Evolutionary conservation across 495 filamentous ascomycete species (phyloP).

Genomic region (Pseudomonodictys pantanalensis): DNA sequence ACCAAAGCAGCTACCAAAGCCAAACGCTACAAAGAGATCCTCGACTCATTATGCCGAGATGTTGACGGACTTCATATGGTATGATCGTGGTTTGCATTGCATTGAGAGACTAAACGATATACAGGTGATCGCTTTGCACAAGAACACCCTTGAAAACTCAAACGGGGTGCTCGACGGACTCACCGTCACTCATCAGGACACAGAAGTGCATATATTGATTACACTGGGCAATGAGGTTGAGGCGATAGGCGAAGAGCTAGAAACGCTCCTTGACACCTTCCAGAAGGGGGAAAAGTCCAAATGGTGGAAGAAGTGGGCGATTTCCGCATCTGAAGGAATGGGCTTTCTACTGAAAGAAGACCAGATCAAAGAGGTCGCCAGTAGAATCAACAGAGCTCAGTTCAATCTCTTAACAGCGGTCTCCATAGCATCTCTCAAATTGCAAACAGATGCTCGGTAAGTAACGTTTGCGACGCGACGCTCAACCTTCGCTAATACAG

Average conservation of each 20-base stretch:
- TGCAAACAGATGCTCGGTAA: not conserved
- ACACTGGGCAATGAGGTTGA: not conserved
- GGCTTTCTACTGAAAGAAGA: not conserved
- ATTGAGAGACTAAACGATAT: not conserved
- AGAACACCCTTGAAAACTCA: not conserved
- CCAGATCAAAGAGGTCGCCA: not conserved
- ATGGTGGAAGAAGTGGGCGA: not conserved
- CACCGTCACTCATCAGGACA: not conserved
- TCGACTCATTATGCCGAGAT: not conserved
- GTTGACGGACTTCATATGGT: not conserved
- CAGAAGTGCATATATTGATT: not conserved
- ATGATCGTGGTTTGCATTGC: not conserved
- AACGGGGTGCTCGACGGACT: not conserved
- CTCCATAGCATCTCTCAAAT: not conserved
- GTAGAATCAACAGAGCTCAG: not conserved
- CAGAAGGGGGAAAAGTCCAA: not conserved
- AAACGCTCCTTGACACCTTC: not conserved
- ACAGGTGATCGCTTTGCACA: not conserved
- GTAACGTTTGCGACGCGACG: not conserved
- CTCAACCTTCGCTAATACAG: not conserved
- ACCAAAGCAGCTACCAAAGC: not conserved
- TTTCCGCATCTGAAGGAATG: not conserved
- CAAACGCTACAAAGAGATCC: not conserved
- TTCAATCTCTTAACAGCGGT: not conserved
- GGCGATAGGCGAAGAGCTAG: not conserved